Evolutionary conservation across 108 stramenopile genomes (phyloP), one percentile per base, ranked within the genome.

Genomic region (Fragilaria crotonensis): DNA sequence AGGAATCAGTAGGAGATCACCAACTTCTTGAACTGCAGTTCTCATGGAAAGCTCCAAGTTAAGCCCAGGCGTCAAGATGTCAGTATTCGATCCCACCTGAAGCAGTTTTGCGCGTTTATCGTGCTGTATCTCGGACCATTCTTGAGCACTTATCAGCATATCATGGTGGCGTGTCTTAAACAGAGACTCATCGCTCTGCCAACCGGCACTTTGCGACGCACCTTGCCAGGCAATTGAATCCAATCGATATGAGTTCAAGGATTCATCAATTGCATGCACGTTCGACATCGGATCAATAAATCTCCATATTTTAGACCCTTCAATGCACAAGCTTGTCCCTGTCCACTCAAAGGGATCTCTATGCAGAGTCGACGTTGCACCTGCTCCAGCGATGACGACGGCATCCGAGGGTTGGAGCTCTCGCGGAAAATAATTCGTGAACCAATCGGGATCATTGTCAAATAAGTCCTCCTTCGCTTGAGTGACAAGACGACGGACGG

Each of bases 341-440:
- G 78, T 81, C 84, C 84, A 85, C 64, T 81, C 80, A 33, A 78
- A 79, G 22, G 84, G 84, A 77, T 85, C 84, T 27, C 84, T 70
- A 52, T 84, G 83, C 27, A 85, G 52, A 1, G 84, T 81, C 1
- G 80, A 81, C 0, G 67, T 69, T 4, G 84, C 53, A 26, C 84
- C 84, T 47, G 61, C 68, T 9, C 84, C 84, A 19, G 84, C 77
- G 33, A 81, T 33, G 4, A 85, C 62, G 17, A 85, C 50, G 23
- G 70, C 71, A 63, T 85, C 84, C 17, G 67, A 50, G 25, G 84
- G 84, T 44, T 63, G 30, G 11, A 57, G 19, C 0, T 30, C 20
- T 0, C 14, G 3, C 9, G 84, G 84, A 65, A 85, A 85, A 27
- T 51, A 71, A 41, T 41, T 7, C 46, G 72, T 66, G 50, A 85